A percentile compares a stretch with the other conserved stretches of the same genome.
These are phyloP conservation scores for Colletotrichum costaricense DNA, from an alignment of 2,329 filamentous ascomycete genomes.

Conservation along the genomic window DNA sequence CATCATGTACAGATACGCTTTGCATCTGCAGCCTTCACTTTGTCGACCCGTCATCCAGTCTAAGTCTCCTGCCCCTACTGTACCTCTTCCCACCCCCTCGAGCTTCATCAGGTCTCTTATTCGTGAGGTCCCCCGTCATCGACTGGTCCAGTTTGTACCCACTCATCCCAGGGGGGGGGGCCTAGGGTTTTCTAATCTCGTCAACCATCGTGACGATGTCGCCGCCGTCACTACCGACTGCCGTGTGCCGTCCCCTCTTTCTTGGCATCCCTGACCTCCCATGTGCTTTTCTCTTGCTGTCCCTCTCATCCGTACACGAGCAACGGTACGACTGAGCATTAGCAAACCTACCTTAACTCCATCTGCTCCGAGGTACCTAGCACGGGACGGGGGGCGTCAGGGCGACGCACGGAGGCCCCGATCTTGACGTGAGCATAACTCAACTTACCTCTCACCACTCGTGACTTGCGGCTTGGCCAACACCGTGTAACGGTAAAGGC, in stretches of 20 bases:
- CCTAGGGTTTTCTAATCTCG: conserved; percentile 2
- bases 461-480: neutral
- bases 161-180: neutral
- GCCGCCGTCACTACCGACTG: neutral
- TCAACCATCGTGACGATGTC: conserved; percentile 5
- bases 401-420: conserved; percentile 12
- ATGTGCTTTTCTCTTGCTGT: neutral
- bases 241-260: conserved; percentile 11
- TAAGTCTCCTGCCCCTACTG: neutral
- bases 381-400: neutral
- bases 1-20: conserved; percentile 22
- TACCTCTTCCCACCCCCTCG: neutral
- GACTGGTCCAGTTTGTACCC: conserved; percentile 3
- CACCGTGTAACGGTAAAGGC: neutral
- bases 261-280: conserved; percentile 11
- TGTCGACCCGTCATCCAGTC: conserved; percentile 19
- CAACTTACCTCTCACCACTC: neutral
- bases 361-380: neutral
- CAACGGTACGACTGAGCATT: neutral
- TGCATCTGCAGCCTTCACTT: conserved; percentile 22
- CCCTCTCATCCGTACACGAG: neutral
- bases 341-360: neutral
- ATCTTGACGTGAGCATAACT: neutral
- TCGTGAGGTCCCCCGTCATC: conserved; percentile 3
- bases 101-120: neutral